These are phyloP conservation scores for Pistacia atlantica DNA, from an alignment of 345 rosid genomes.

Conservation along the genomic window DNA sequence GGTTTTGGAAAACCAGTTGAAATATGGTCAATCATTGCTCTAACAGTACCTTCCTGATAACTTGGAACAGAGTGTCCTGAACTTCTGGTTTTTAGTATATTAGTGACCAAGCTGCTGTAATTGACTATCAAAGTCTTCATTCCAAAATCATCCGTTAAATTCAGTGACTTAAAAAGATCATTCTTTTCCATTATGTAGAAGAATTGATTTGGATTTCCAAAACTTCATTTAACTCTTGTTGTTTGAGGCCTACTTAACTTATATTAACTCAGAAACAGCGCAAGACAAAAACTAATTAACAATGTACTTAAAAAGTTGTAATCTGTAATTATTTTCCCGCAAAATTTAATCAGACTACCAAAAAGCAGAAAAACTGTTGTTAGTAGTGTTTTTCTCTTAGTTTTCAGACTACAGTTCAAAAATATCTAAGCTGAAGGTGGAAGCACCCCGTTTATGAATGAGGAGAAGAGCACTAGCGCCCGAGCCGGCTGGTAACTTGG, in stretches of 20 bases:
- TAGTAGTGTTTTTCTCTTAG: not conserved
- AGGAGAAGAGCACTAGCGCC: constrained; percentile 19
- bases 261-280: not conserved
- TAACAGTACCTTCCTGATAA: no score
- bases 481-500: constrained; percentile 30
- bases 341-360: not conserved
- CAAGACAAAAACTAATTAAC: not conserved
- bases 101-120: no score
- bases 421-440: constrained; percentile 24
- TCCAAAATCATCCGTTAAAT: no score
- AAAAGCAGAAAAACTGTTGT: not conserved
- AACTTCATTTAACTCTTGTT: no score
- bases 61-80: no score
- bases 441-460: constrained; percentile 22
- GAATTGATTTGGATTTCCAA: no score
- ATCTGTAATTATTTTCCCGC: not conserved
- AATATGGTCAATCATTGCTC: no score
- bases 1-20: no score
- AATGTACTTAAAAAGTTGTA: not conserved
- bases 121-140: no score
- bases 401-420: not conserved
- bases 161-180: no score
- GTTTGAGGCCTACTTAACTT: not conserved
- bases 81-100: no score
- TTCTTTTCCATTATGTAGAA: no score